Conservation (phyloP, 176 grass and related monocot species). For the Bothriochloa decipiens region DNA sequence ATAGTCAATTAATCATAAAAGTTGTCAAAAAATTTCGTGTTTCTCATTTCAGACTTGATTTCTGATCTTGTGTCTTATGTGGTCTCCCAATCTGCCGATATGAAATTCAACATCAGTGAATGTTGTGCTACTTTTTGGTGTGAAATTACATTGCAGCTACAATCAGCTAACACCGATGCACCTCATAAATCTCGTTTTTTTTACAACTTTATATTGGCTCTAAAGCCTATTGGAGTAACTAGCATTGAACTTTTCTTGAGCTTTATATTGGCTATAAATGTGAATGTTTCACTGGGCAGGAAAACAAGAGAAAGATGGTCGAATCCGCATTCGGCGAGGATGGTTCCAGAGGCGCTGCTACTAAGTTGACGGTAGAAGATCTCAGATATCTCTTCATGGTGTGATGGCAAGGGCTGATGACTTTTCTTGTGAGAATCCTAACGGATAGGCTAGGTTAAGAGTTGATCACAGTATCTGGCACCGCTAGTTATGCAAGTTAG, state of each 20-base stretch:
- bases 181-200: background rate
- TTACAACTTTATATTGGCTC: background rate
- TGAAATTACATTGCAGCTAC: background rate
- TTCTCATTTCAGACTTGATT: background rate
- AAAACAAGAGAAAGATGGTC: constrained; percentile 89
- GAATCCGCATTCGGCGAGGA: constrained; percentile 79
- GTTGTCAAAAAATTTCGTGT: background rate
- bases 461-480: background rate
- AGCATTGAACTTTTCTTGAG: background rate
- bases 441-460: background rate
- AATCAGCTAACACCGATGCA: background rate
- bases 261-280: background rate
- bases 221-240: background rate
- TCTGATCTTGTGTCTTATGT: background rate
- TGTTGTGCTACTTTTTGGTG: background rate
- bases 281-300: constrained; percentile 50
- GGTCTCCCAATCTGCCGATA: background rate
- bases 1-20: background rate
- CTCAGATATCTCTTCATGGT: constrained; percentile 80
- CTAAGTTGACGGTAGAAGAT: constrained; percentile 79
- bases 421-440: background rate
- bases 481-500: background rate
- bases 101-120: background rate
- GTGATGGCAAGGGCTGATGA: constrained; percentile 16
- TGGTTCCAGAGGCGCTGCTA: constrained; percentile 51